Evolutionary conservation across 139 green algal species (phyloP).

Genomic region (Micractinium sp.): DNA sequence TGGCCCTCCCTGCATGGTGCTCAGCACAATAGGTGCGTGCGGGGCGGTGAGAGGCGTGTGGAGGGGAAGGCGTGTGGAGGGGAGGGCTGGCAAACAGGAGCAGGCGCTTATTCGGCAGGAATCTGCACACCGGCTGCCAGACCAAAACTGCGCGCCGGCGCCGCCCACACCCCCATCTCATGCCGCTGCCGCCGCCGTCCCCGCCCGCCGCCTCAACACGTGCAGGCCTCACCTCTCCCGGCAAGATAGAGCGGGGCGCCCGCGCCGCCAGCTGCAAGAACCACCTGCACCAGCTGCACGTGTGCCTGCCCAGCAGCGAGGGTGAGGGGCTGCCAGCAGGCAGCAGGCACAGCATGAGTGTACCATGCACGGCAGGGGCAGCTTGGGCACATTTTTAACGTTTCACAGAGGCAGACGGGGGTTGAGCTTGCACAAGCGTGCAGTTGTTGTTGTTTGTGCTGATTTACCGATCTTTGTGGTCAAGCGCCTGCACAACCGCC

Average conservation of each 20-base stretch:
- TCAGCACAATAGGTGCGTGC: conserved; percentile 84
- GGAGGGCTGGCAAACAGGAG: no score
- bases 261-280: conserved; percentile 72
- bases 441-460: no score
- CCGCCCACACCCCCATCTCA: background rate
- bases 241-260: conserved; percentile 38
- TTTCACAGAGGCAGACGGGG: no score
- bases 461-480: no score
- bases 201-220: background rate
- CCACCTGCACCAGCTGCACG: conserved; percentile 98
- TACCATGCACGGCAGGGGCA: no score
- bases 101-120: no score
- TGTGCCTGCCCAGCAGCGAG: conserved; percentile 86
- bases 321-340: background rate
- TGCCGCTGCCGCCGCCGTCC: background rate
- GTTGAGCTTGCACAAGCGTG: no score
- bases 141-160: background rate
- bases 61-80: no score
- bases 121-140: background rate
- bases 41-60: no score
- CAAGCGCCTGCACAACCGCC: no score
- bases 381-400: no score
- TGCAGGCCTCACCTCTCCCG: conserved; percentile 26
- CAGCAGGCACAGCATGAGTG: no score
- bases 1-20: conserved; percentile 90